Evolutionary conservation across 1,284 basidiomycete genomes (phyloP).

Genomic region (Pyrrhoderma noxium): DNA sequence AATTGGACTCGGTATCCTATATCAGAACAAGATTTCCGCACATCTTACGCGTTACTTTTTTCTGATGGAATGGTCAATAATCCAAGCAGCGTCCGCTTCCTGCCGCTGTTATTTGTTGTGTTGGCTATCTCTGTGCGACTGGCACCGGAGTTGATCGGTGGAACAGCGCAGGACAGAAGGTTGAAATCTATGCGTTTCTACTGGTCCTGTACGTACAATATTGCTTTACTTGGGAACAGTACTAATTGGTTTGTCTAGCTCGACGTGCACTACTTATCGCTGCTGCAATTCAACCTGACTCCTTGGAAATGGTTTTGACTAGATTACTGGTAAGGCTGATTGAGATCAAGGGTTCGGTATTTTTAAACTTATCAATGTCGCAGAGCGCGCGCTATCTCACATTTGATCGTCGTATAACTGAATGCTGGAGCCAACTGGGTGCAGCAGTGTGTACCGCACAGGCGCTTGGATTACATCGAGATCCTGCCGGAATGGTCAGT

Average conservation of each 20-base stretch:
- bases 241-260: constrained; percentile 39
- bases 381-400: constrained; percentile 89
- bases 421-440: constrained; percentile 93
- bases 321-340: constrained; percentile 66
- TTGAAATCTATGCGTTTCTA: constrained; percentile 83
- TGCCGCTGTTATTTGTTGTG: constrained; percentile 88
- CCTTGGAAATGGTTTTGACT: constrained; percentile 82
- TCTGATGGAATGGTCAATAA: constrained; percentile 67
- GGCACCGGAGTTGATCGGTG: constrained; percentile 78
- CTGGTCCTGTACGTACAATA: constrained; percentile 55
- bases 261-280: constrained; percentile 81
- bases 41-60: constrained; percentile 75
- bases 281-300: constrained; percentile 86
- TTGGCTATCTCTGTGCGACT: constrained; percentile 85
- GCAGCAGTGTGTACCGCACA: constrained; percentile 91
- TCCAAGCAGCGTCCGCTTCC: constrained; percentile 79
- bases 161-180: constrained; percentile 66
- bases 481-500: constrained; percentile 78
- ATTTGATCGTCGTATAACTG: constrained; percentile 81
- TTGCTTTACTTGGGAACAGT: constrained; percentile 3
- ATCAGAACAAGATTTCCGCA: constrained; percentile 79
- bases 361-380: constrained; percentile 20
- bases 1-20: constrained; percentile 95
- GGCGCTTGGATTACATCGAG: constrained; percentile 87
- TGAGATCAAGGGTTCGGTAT: not conserved